phyloP scores from a whole-genome alignment of 2,329 filamentous ascomycete species.

The Herpotrichia juniperi region DNA sequence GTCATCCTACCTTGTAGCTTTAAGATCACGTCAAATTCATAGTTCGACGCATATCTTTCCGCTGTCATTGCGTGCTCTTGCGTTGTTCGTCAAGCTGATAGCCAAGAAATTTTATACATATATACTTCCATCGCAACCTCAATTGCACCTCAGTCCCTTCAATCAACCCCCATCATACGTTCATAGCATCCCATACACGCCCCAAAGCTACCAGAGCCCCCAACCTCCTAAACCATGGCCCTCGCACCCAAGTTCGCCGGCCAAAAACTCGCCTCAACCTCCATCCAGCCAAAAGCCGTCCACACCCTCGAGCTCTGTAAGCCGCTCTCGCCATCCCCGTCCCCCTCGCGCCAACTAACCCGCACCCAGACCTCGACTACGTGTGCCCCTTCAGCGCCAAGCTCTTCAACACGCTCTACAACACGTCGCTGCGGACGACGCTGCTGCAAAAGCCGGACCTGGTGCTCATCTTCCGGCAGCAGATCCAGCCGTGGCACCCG shows the following conservation, averaged over 20 bases:
- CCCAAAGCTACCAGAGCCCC: background rate
- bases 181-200: background rate
- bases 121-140: background rate
- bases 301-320: constrained; percentile 62
- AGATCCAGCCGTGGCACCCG: constrained; percentile 95
- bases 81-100: no score
- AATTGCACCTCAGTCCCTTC: background rate
- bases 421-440: constrained; percentile 64
- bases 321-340: constrained; percentile 15
- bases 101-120: no score
- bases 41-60: background rate
- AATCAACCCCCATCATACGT: background rate
- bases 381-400: constrained; percentile 80
- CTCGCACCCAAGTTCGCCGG: constrained; percentile 79
- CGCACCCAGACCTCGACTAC: constrained; percentile 78
- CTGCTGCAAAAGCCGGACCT: constrained; percentile 69
- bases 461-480: constrained; percentile 84
- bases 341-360: background rate
- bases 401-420: constrained; percentile 78
- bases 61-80: background rate
- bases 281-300: constrained; percentile 50
- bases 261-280: constrained; percentile 65
- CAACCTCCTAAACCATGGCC: constrained; percentile 61
- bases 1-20: constrained; percentile 1
- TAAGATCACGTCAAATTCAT: background rate